Conservation (phyloP, 2,329 filamentous ascomycete genomes). For the Claviceps capensis region DNA sequence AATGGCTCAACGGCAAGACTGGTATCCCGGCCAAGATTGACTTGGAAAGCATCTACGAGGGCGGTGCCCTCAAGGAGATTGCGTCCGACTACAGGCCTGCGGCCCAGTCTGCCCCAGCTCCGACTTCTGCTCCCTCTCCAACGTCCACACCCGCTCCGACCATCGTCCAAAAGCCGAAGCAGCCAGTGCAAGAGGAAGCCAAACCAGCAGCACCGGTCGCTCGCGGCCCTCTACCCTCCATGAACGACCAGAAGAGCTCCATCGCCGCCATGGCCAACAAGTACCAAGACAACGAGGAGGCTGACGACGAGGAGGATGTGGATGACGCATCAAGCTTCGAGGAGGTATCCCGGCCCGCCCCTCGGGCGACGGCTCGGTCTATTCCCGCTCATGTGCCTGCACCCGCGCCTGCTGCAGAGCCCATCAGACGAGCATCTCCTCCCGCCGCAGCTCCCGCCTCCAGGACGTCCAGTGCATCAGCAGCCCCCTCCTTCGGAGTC, state of each 20-base stretch:
- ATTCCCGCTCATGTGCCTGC: constrained; percentile 29
- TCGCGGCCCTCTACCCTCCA: constrained; percentile 44
- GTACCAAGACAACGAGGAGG: constrained; percentile 62
- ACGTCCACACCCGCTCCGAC: constrained; percentile 19
- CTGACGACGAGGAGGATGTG: constrained; percentile 46
- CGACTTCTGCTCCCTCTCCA: constrained; percentile 10
- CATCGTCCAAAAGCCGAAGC: constrained; percentile 25
- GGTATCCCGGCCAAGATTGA: constrained; percentile 83
- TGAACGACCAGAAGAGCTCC: constrained; percentile 76
- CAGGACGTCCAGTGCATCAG: constrained; percentile 19
- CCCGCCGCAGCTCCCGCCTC: constrained; percentile 17
- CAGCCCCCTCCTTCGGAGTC: constrained; percentile 27
- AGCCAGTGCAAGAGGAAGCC: constrained; percentile 22
- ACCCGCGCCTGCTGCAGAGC: constrained; percentile 12
- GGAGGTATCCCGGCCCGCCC: constrained; percentile 62
- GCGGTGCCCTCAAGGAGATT: constrained; percentile 65
- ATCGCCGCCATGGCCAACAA: constrained; percentile 76
- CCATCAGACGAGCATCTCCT: constrained; percentile 20
- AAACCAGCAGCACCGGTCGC: constrained; percentile 31
- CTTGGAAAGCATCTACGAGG: constrained; percentile 82
- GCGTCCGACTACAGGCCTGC: constrained; percentile 52
- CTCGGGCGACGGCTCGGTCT: constrained; percentile 33
- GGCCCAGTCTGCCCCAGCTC: constrained; percentile 28
- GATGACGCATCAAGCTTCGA: constrained; percentile 74
- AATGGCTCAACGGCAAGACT: constrained; percentile 81